phyloP scores from a whole-genome alignment of 805 yeast genomes.

The Suhomyces faveliae region DNA sequence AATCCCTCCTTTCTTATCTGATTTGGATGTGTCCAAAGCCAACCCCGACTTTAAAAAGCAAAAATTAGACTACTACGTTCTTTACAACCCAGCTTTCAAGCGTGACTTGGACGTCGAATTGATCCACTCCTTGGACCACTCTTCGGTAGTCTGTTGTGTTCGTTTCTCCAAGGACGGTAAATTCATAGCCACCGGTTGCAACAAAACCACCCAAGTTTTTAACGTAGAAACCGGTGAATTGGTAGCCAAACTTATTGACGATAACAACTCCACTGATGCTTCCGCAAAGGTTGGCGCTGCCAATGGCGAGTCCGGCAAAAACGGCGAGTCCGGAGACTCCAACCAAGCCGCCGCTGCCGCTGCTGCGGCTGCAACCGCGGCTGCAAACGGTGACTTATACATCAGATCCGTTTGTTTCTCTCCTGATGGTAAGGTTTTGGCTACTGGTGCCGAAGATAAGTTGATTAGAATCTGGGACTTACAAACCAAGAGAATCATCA shows the following conservation, averaged over 20 bases:
- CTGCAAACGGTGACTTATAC: constrained; percentile 78
- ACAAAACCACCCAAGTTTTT: constrained; percentile 91
- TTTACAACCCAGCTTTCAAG: constrained; percentile 81
- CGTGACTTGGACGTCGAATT: constrained; percentile 76
- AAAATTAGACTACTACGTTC: constrained; percentile 78
- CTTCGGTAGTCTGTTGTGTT: constrained; percentile 95
- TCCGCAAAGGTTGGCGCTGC: constrained; percentile 30
- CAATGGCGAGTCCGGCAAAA: constrained; percentile 12
- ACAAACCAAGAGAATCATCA: constrained; percentile 77
- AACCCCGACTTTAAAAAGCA: constrained; percentile 78
- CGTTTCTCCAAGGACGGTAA: constrained; percentile 89
- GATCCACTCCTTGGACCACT: constrained; percentile 86
- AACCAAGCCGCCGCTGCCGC: constrained; percentile 16
- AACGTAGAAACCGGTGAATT: constrained; percentile 89
- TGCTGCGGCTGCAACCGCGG: constrained; percentile 43
- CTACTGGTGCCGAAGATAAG: constrained; percentile 91
- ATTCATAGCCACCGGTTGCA: constrained; percentile 94
- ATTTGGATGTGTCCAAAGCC: constrained; percentile 75
- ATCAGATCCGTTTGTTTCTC: constrained; percentile 95
- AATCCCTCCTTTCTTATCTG: constrained; percentile 76
- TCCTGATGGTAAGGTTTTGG: constrained; percentile 87
- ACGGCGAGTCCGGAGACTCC: constrained; percentile 22
- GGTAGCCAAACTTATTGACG: constrained; percentile 84
- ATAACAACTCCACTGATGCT: constrained; percentile 45
- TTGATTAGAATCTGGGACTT: constrained; percentile 96